These are phyloP conservation scores for Podospora australis DNA, from an alignment of 495 filamentous ascomycete genomes.

Conservation along the genomic window DNA sequence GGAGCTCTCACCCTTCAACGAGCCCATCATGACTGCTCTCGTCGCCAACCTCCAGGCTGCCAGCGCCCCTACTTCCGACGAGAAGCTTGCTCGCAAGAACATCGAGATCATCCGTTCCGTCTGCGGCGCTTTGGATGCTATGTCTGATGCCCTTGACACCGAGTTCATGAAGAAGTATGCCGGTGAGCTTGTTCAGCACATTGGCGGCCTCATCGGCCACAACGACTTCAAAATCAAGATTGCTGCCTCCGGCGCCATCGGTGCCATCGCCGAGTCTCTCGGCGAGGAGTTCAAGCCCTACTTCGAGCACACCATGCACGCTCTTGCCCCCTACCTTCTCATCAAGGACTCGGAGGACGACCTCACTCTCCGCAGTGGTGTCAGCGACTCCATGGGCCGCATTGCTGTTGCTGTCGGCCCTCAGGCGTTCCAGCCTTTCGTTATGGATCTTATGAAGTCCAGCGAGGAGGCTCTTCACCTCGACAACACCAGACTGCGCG, in stretches of 20 bases:
- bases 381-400: constrained; percentile 85
- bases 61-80: constrained; percentile 41
- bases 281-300: constrained; percentile 81
- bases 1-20: constrained; percentile 77
- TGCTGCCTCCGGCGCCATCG: constrained; percentile 80
- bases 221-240: constrained; percentile 85
- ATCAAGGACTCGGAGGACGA: constrained; percentile 88
- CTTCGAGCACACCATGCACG: constrained; percentile 81
- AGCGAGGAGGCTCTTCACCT: constrained; percentile 89
- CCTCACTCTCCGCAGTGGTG: constrained; percentile 79
- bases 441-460: constrained; percentile 78
- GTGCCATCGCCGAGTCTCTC: constrained; percentile 78
- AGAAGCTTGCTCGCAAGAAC: constrained; percentile 58
- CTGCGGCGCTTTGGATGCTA: constrained; percentile 84
- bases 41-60: constrained; percentile 83
- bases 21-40: constrained; percentile 70
- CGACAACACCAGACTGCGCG: constrained; percentile 80
- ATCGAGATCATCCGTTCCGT: constrained; percentile 80
- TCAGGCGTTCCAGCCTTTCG: constrained; percentile 81
- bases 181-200: constrained; percentile 70
- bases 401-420: constrained; percentile 85
- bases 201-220: constrained; percentile 73
- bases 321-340: constrained; percentile 71
- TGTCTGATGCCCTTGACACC: constrained; percentile 82
- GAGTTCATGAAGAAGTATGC: constrained; percentile 78